Evolutionary conservation across 805 yeast genomes (phyloP), one percentile per base, ranked within the genome.

Genomic region (Saturnispora dispora): DNA sequence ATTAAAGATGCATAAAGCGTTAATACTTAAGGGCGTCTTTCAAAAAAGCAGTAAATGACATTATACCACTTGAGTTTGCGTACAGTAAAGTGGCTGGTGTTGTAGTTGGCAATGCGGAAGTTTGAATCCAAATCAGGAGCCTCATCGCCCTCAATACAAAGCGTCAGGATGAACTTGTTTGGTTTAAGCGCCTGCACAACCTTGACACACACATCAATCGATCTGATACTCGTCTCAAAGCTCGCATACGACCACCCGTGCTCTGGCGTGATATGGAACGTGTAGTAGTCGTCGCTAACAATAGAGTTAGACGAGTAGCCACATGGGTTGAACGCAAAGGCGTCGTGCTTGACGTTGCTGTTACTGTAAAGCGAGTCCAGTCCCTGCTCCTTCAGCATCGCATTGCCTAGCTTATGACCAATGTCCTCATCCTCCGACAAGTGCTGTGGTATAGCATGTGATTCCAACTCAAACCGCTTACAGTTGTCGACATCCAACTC

Each of bases 221-320:
- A 33, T 9, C 28, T 22, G 13, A 76, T 15, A 65, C 88, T 91
- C 20, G 96, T 82, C 65, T 93, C 98, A 66, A 93, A 93, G 9
- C 96, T 86, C 4, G 98, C 98, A 67, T 91, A 91, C 5, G 96
- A 88, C 88, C 95, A 91, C 36, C 91, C 96, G 22, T 73, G 65
- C 64, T 93, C 98, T 0, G 98, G 98, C 0, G 99, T 93, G 41
- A 93, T 86, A 64, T 93, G 98, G 53, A 90, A 73, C 8, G 97
- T 91, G 65, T 83, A 85, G 58, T 74, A 67, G 62, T 79, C 74
- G 41, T 74, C 77, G 44, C 79, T 72, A 44, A 85, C 65, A 37
- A 90, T 72, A 18, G 95, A 83, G 66, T 91, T 91, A 44, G 96
- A 87, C 2, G 96, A 88, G 63, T 81, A 91, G 7, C 99, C 99